Evolutionary conservation across 2,329 filamentous ascomycete species (phyloP).

Genomic region (Tolypocladium pustulatum): DNA sequence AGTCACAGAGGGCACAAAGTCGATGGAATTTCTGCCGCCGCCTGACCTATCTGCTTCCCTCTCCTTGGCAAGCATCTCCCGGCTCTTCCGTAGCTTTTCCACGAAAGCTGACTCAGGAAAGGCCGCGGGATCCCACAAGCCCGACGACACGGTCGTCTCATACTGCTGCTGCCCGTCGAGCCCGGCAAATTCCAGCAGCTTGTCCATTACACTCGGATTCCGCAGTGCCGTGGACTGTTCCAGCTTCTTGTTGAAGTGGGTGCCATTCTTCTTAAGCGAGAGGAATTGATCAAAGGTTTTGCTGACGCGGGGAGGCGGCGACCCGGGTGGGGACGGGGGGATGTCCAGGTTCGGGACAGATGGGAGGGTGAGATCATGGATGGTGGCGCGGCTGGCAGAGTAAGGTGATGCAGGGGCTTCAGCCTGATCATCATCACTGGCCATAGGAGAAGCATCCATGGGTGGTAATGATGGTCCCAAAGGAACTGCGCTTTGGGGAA

Average conservation of each 20-base stretch:
- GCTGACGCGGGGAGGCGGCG: constrained; percentile 40
- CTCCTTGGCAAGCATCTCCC: constrained; percentile 33
- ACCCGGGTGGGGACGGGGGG: constrained; percentile 59
- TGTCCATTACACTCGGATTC: constrained; percentile 64
- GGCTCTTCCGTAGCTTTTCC: constrained; percentile 36
- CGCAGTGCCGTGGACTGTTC: constrained; percentile 55
- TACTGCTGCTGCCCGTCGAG: constrained; percentile 48
- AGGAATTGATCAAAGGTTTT: constrained; percentile 67
- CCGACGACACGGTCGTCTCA: constrained; percentile 44
- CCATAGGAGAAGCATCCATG: constrained; percentile 11
- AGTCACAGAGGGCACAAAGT: constrained; percentile 34
- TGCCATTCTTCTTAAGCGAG: constrained; percentile 62
- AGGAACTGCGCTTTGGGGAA: constrained; percentile 18
- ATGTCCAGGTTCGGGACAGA: constrained; percentile 62
- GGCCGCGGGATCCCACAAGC: constrained; percentile 46
- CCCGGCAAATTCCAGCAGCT: constrained; percentile 58
- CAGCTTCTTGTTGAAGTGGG: constrained; percentile 70
- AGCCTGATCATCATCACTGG: constrained; percentile 9
- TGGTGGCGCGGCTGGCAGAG: constrained; percentile 49
- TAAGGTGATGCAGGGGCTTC: constrained; percentile 51
- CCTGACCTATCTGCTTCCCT: constrained; percentile 30
- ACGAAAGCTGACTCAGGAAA: constrained; percentile 47
- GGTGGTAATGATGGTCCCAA: constrained; percentile 29
- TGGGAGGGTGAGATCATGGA: constrained; percentile 66
- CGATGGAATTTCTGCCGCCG: constrained; percentile 31